Evolutionary conservation across 768 basidiomycete genomes (phyloP).

Genomic region (Lepiota venenata): DNA sequence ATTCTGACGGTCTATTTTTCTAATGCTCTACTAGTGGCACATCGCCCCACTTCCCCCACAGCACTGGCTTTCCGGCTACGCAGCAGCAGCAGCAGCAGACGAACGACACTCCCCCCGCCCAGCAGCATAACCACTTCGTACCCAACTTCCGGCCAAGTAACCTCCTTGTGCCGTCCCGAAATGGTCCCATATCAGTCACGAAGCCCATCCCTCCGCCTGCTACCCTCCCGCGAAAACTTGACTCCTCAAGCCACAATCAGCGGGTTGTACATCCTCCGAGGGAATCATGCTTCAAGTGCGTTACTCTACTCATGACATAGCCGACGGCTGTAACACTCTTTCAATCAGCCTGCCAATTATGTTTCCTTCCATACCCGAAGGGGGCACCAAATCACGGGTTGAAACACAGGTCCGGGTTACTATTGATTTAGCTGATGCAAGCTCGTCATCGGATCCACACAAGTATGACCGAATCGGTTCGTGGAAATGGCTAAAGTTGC

Average conservation of each 20-base stretch:
- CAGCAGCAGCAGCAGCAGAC: constrained; percentile 24
- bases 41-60: constrained; percentile 30
- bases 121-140: constrained; percentile 19
- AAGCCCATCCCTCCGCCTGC: constrained; percentile 69
- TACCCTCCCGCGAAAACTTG: constrained; percentile 51
- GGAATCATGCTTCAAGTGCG: constrained; percentile 76
- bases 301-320: constrained; percentile 13
- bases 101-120: constrained; percentile 18
- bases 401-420: constrained; percentile 91
- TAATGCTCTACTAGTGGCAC: constrained; percentile 27
- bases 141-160: constrained; percentile 27
- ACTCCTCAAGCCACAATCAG: constrained; percentile 45
- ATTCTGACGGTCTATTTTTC: constrained; percentile 13
- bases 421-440: constrained; percentile 72
- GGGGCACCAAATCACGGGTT: constrained; percentile 89
- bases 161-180: constrained; percentile 29
- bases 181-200: constrained; percentile 43
- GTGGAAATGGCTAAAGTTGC: constrained; percentile 86
- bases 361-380: constrained; percentile 78
- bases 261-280: constrained; percentile 69
- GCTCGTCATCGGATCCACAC: constrained; percentile 53
- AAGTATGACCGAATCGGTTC: constrained; percentile 82
- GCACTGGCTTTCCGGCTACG: background rate
- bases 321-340: constrained; percentile 13
- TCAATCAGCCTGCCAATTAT: constrained; percentile 67